Conservation (phyloP, 768 basidiomycete genomes). For the Trametes gibbosa region DNA sequence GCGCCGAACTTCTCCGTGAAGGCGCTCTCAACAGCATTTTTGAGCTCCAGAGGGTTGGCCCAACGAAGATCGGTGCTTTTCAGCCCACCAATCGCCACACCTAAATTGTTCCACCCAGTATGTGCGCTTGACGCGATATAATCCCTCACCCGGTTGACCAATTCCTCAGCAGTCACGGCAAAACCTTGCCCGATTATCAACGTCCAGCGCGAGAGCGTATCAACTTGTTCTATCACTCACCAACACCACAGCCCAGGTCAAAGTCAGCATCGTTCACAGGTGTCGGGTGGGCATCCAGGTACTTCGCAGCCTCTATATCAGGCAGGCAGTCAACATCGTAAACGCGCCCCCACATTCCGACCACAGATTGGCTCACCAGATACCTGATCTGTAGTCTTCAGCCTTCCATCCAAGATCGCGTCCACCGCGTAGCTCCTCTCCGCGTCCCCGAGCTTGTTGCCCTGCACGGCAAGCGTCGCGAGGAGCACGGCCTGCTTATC, state of each 20-base stretch:
- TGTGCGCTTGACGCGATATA: conserved; percentile 56
- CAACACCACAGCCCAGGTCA: conserved; percentile 80
- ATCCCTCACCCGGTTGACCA: conserved; percentile 51
- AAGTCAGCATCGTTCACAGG: conserved; percentile 73
- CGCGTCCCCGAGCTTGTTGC: conserved; percentile 59
- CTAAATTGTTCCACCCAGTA: conserved; percentile 75
- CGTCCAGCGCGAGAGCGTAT: too few relatives aligned
- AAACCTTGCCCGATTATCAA: too few relatives aligned
- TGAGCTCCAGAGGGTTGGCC: conserved; percentile 82
- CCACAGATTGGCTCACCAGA: conserved; percentile 54
- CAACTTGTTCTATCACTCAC: conserved; percentile 54
- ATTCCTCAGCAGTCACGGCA: conserved; percentile 65
- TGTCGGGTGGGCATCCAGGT: conserved; percentile 54
- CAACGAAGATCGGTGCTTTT: conserved; percentile 70
- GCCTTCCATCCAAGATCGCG: conserved; percentile 66
- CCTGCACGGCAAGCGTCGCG: conserved; percentile 60
- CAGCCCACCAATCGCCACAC: conserved; percentile 59
- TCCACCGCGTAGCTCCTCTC: conserved; percentile 61
- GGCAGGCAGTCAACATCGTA: neutral
- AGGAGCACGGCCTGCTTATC: conserved; percentile 77
- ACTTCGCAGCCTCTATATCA: conserved; percentile 68
- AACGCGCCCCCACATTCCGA: neutral
- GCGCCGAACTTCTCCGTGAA: conserved; percentile 70
- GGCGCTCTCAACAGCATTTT: conserved; percentile 71
- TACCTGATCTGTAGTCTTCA: conserved; percentile 86